A percentile compares a stretch with the other conserved stretches of the same genome.
These are phyloP conservation scores for Sorghum bicolor DNA, from an alignment of 176 grass and related monocot species.

Conservation along the genomic window Sorghum_bicolor_NCBIv3 NC_012874.2:67525501-67526000, in stretches of 20 bases:
- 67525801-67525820: neutral
- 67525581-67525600: constrained; percentile 66
- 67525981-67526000: neutral
- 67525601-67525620: constrained; percentile 95
- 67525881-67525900: neutral
- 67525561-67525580: constrained; percentile 69
- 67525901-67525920: neutral
- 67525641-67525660: neutral
- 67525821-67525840: neutral
- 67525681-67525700: neutral
- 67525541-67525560: constrained; percentile 80
- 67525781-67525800: neutral
- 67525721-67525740: constrained; percentile 1
- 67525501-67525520: neutral
- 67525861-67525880: neutral
- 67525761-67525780: neutral
- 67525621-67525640: constrained; percentile 82
- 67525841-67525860: neutral
- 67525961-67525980: neutral
- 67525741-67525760: neutral
- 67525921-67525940: too few species aligned
- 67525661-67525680: neutral
- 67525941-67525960: neutral
- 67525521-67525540: constrained; percentile 62
- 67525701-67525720: neutral